Evolutionary conservation across 1,284 basidiomycete species (phyloP).

Genomic region (Anthracocystis panici-leucophaei): DNA sequence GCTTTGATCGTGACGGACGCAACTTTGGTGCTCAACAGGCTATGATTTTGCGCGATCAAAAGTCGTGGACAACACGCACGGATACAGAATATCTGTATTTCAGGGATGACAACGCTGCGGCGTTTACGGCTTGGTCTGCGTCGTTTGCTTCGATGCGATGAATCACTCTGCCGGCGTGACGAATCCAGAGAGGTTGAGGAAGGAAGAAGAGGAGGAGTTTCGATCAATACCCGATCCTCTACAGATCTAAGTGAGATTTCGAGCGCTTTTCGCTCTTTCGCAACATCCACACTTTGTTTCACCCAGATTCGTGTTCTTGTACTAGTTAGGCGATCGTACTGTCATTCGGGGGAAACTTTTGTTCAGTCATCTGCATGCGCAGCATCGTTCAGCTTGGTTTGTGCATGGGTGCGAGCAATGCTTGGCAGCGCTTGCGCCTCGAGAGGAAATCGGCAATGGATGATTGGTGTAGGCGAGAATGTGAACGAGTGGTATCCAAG

Average conservation of each 20-base stretch:
- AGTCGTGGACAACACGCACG: slow-evolving; percentile 61
- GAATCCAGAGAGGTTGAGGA: neutral
- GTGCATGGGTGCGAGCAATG: too few species aligned
- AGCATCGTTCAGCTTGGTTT: too few species aligned
- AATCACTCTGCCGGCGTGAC: neutral
- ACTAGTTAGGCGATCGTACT: too few species aligned
- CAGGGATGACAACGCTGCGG: slow-evolving; percentile 58
- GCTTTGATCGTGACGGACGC: slow-evolving; percentile 59
- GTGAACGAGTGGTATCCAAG: too few species aligned
- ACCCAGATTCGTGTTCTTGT: slow-evolving; percentile 1
- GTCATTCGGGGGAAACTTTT: neutral
- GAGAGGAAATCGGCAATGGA: too few species aligned
- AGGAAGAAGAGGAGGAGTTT: slow-evolving; percentile 4
- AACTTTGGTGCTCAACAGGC: slow-evolving; percentile 66
- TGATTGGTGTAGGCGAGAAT: too few species aligned
- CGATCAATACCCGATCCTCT: slow-evolving; percentile 12
- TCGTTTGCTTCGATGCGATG: slow-evolving; percentile 45
- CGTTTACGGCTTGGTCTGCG: slow-evolving; percentile 53
- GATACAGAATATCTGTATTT: slow-evolving; percentile 60
- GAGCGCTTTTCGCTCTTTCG: slow-evolving; percentile 2
- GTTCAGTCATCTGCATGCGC: too few species aligned
- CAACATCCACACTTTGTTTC: neutral
- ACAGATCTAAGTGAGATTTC: slow-evolving; percentile 2
- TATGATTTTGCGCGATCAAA: slow-evolving; percentile 64
- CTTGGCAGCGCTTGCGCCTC: too few species aligned